These are phyloP conservation scores for Alternaria ethzedia DNA, from an alignment of 2,329 filamentous ascomycete genomes.

Conservation along the genomic window DNA sequence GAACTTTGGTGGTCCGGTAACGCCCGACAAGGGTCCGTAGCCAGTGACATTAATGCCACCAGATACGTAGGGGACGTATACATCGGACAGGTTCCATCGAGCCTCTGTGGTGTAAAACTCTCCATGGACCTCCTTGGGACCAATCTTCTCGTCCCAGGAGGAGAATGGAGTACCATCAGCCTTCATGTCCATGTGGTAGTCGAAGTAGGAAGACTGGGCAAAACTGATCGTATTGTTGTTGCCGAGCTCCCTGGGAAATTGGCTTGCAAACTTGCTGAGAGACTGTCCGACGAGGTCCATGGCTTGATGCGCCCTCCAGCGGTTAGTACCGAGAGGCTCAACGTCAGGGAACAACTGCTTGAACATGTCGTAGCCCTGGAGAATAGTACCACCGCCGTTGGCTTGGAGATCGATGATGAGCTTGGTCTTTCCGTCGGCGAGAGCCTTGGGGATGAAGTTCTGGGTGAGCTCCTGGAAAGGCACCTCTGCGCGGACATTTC, in stretches of 20 bases:
- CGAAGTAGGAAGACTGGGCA: constrained; percentile 52
- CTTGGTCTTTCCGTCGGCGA: constrained; percentile 62
- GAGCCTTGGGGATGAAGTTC: constrained; percentile 51
- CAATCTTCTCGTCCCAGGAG: constrained; percentile 54
- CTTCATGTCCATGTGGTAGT: constrained; percentile 56
- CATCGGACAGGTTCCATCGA: constrained; percentile 48
- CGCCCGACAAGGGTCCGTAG: constrained; percentile 49
- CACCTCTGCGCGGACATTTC: constrained; percentile 21
- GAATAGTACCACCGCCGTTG: constrained; percentile 66
- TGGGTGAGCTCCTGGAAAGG: constrained; percentile 51
- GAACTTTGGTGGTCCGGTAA: constrained; percentile 57
- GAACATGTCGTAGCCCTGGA: constrained; percentile 68
- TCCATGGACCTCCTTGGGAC: constrained; percentile 38
- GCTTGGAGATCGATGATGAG: constrained; percentile 66
- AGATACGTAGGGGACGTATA: constrained; percentile 33
- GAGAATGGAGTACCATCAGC: constrained; percentile 59
- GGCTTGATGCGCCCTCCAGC: constrained; percentile 59
- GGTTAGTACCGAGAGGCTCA: constrained; percentile 57
- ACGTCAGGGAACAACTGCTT: constrained; percentile 61
- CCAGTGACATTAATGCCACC: constrained; percentile 48
- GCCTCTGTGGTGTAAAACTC: constrained; percentile 49
- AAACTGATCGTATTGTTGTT: constrained; percentile 47
- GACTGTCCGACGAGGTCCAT: constrained; percentile 54
- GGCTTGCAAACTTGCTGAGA: constrained; percentile 41
- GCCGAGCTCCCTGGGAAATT: constrained; percentile 39